Base-by-base conservation (phyloP, 805 yeast species). In the Sugiyamaella floridensis region DNA sequence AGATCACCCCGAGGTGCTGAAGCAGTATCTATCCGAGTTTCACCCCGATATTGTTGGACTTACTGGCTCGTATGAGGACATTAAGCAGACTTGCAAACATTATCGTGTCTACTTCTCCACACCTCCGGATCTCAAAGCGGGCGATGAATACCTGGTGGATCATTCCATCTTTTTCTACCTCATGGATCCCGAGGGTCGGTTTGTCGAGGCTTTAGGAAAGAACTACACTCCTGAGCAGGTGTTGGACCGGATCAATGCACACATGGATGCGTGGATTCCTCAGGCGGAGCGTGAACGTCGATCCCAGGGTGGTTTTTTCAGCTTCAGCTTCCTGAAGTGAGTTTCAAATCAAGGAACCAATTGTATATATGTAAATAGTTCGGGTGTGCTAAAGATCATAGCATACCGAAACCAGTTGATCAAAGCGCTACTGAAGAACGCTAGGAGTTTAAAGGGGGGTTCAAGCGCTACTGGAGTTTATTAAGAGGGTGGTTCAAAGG, bases 101-200 rank as follows among this genome's bases (percentile, higher is more conserved):
- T 93, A 82, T 71, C 78, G 99, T 60, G 99, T 93, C 12, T 93
- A 93, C 70, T 93, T 93, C 70, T 88, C 96, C n/a, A 93, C 99
- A 1, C 99, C 99, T 2, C 86, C 90, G 22, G 81, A 89, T 65
- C 85, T 93, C 46, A 88, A 89, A 67, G 93, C 96, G 0, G 98
- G 97, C 16, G 96, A 93, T 70, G 97, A 93, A 62, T 93, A 93
- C 66, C 76, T 93, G 56, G 99, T 93, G 32, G 99, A 93, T 67
- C 99, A 93, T 70, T 92, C 98, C 2, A 89, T 93, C 54, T 93
- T 93, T 80, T 92, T 92, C 71, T 93, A 93, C 65, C 74, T 93
- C 62, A 92, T 93, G 97, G 98, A 93, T 67, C 90, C 96, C n/a
- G 97, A 93, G 67, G 99, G 98, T 47, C 82, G 88, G 65, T 93